These are phyloP conservation scores for Cucumis melo DNA, from an alignment of 306 rosid genomes.

Conservation along the genomic window DNA sequence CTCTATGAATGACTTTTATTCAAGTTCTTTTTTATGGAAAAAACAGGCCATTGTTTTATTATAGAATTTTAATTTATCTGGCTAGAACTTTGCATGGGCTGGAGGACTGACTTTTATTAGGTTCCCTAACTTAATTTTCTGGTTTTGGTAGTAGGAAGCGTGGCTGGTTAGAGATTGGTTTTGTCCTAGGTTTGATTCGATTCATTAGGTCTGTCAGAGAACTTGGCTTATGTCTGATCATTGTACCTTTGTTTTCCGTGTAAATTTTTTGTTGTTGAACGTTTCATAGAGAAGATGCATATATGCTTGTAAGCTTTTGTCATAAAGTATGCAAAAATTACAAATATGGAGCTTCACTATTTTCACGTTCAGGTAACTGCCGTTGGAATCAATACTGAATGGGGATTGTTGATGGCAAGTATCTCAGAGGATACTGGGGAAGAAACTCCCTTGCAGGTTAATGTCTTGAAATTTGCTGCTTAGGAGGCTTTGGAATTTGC, in stretches of 20 bases:
- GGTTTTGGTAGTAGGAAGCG: background rate
- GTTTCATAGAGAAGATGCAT: background rate
- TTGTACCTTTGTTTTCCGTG: background rate
- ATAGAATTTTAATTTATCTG: background rate
- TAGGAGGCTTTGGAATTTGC: background rate
- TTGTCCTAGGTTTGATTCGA: background rate
- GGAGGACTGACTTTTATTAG: background rate
- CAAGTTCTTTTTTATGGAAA: background rate
- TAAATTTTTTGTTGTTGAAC: background rate
- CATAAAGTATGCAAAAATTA: background rate
- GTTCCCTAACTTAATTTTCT: background rate
- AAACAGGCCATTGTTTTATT: background rate
- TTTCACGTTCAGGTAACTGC: conserved; percentile 63
- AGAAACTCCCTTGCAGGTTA: conserved; percentile 97
- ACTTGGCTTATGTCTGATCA: background rate
- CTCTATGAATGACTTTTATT: background rate
- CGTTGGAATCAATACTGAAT: conserved; percentile 97
- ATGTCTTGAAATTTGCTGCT: conserved; percentile 12
- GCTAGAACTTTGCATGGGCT: background rate
- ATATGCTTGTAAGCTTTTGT: background rate
- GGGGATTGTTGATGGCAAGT: conserved; percentile 99
- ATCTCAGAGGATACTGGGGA: conserved; percentile 94
- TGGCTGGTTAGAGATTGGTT: background rate
- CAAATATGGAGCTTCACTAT: conserved; percentile 1
- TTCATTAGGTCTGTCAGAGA: background rate